Percentiles rank a stretch among this genome's conserved stretches.
Conservation (phyloP, 495 filamentous ascomycete genomes). For the Lasiosphaeriaceae sp. region DNA sequence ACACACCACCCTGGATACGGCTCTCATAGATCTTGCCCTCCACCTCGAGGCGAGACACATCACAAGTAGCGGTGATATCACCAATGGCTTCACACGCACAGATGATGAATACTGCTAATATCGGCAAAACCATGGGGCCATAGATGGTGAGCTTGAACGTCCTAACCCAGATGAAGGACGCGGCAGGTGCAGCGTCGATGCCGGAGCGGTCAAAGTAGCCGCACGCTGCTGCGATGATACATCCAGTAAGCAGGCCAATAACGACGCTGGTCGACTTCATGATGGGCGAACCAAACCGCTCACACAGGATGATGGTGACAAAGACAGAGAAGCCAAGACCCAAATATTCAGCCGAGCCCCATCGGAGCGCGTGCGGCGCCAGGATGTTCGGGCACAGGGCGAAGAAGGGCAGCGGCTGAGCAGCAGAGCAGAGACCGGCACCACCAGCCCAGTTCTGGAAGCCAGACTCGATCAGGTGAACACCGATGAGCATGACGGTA, state of each 20-base stretch:
- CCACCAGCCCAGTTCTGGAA: slow-evolving; percentile 88
- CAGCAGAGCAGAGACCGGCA: slow-evolving; percentile 54
- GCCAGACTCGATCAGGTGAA: slow-evolving; percentile 68
- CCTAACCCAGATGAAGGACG: slow-evolving; percentile 84
- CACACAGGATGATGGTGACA: slow-evolving; percentile 76
- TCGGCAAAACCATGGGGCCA: slow-evolving; percentile 75
- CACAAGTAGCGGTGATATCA: slow-evolving; percentile 69
- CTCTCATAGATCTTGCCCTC: slow-evolving; percentile 79
- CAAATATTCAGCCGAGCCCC: slow-evolving; percentile 84
- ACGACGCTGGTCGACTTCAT: slow-evolving; percentile 69
- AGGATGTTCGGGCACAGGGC: slow-evolving; percentile 64
- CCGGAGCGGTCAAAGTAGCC: slow-evolving; percentile 74
- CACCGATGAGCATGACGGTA: slow-evolving; percentile 67
- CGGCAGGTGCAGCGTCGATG: slow-evolving; percentile 69
- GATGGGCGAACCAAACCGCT: slow-evolving; percentile 77
- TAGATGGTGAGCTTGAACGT: slow-evolving; percentile 82
- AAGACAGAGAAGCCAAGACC: slow-evolving; percentile 90
- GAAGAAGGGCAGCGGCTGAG: slow-evolving; percentile 51
- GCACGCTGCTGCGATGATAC: slow-evolving; percentile 79
- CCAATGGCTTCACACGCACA: slow-evolving; percentile 89
- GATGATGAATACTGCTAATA: slow-evolving; percentile 84
- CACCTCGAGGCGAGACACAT: slow-evolving; percentile 81
- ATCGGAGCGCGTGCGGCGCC: slow-evolving; percentile 78
- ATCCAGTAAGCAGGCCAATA: slow-evolving; percentile 77
- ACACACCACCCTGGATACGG: slow-evolving; percentile 83